phyloP scores from a whole-genome alignment of 2,329 filamentous ascomycete genomes.

The Aspergillus thermomutatus region DNA sequence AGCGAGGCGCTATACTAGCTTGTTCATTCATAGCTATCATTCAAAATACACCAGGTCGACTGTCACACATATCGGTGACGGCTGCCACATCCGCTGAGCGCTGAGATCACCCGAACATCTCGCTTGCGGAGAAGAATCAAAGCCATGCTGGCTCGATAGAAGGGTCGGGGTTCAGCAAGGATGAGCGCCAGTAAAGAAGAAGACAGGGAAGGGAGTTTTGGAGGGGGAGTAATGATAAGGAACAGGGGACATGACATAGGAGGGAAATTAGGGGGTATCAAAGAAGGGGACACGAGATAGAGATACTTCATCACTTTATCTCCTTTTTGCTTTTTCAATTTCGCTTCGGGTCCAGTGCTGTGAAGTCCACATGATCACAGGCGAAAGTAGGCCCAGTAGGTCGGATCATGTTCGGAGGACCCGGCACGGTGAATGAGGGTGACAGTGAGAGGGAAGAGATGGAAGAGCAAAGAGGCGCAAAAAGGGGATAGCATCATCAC shows the following conservation, averaged over 20 bases:
- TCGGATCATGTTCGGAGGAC: background rate
- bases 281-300: conserved; percentile 10
- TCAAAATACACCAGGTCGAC: conserved; percentile 18
- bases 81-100: conserved; percentile 30
- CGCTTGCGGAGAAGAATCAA: background rate
- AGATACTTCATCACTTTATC: conserved; percentile 8
- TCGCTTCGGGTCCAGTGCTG: conserved; percentile 22
- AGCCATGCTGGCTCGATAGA: conserved; percentile 7
- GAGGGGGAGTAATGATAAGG: background rate
- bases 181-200: conserved; percentile 13
- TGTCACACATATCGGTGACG: conserved; percentile 29
- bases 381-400: conserved; percentile 31
- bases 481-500: background rate
- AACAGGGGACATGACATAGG: conserved; percentile 1
- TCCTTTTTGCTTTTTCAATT: conserved; percentile 7
- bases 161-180: background rate
- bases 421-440: background rate
- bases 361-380: conserved; percentile 12
- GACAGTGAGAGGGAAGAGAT: background rate
- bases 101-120: conserved; percentile 1
- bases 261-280: conserved; percentile 22
- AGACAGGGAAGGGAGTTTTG: conserved; percentile 2
- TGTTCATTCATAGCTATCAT: conserved; percentile 16
- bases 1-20: background rate
- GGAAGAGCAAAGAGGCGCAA: background rate